A percentile compares a stretch with the other conserved stretches of the same genome.
These are phyloP conservation scores for Candida saitoana DNA, from an alignment of 805 yeast genomes.

Conservation along the genomic window DNA sequence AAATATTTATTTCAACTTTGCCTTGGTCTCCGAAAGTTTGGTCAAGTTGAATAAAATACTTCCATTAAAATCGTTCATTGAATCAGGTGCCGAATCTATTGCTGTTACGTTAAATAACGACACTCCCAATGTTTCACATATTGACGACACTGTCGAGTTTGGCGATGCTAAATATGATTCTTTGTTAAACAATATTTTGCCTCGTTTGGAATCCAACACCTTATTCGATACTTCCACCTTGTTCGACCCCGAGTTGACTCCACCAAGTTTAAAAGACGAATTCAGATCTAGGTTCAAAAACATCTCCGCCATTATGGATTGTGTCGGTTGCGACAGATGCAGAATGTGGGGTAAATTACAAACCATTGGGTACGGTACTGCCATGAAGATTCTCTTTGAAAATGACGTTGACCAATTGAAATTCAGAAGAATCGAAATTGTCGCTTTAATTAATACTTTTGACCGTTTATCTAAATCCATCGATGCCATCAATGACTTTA, in stretches of 20 bases:
- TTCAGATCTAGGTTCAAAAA: constrained; percentile 82
- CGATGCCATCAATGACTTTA: constrained; percentile 69
- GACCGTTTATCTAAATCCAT: constrained; percentile 87
- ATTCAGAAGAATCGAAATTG: constrained; percentile 76
- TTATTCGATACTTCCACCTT: constrained; percentile 46
- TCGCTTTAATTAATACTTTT: constrained; percentile 87
- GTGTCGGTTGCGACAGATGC: constrained; percentile 98
- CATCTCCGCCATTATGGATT: constrained; percentile 91
- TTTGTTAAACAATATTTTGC: constrained; percentile 32
- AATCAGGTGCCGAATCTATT: constrained; percentile 18
- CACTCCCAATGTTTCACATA: constrained; percentile 45
- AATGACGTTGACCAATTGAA: constrained; percentile 53
- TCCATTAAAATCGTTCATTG: constrained; percentile 23
- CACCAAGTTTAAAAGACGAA: constrained; percentile 68
- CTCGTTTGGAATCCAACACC: constrained; percentile 36
- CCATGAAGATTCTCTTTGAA: constrained; percentile 85
- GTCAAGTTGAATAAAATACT: constrained; percentile 47
- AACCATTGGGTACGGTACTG: constrained; percentile 96
- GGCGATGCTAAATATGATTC: constrained; percentile 14
- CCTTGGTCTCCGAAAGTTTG: constrained; percentile 77
- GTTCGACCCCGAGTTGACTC: constrained; percentile 39
- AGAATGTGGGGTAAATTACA: constrained; percentile 98
- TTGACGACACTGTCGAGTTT: constrained; percentile 36
- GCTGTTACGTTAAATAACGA: constrained; percentile 10
- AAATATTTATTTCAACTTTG: constrained; percentile 89